These are phyloP conservation scores for Hypoxylon sp. DNA, from an alignment of 2,329 filamentous ascomycete genomes.

Conservation along the genomic window DNA sequence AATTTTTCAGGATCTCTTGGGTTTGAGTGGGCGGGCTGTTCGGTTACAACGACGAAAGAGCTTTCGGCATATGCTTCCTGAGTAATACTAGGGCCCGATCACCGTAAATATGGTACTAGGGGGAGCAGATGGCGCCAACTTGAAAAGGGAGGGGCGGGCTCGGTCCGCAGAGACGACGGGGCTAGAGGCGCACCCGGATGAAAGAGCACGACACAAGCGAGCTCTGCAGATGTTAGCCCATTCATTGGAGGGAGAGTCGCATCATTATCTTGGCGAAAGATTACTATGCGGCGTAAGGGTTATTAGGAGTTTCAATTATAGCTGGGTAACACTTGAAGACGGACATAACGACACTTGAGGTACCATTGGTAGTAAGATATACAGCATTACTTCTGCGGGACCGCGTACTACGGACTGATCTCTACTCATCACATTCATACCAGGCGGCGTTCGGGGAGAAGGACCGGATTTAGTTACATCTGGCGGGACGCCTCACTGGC, in stretches of 20 bases:
- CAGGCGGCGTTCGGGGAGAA: conserved; percentile 32
- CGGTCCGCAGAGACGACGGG: conserved; percentile 22
- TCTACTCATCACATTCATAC: conserved; percentile 29
- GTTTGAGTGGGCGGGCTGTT: conserved; percentile 20
- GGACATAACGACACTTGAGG: conserved; percentile 26
- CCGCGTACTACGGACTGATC: conserved; percentile 26
- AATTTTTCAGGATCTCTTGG: conserved; percentile 31
- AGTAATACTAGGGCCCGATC: conserved; percentile 16
- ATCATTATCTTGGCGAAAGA: conserved; percentile 38
- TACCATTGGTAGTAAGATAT: conserved; percentile 33
- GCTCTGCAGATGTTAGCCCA: conserved; percentile 31
- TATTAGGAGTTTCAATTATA: conserved; percentile 37
- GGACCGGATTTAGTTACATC: conserved; percentile 24
- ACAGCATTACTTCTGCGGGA: conserved; percentile 29
- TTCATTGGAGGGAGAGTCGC: conserved; percentile 33
- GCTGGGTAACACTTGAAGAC: conserved; percentile 32
- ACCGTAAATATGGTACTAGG: conserved; percentile 19
- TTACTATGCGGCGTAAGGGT: conserved; percentile 37
- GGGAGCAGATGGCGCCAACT: conserved; percentile 24
- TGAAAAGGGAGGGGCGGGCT: conserved; percentile 25
- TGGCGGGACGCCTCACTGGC: conserved; percentile 17
- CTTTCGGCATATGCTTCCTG: conserved; percentile 13
- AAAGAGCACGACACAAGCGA: conserved; percentile 20
- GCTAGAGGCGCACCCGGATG: conserved; percentile 20
- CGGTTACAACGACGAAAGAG: conserved; percentile 23